These are phyloP conservation scores for Monosporozyma unispora DNA, from an alignment of 805 yeast genomes.

Conservation along the genomic window DNA sequence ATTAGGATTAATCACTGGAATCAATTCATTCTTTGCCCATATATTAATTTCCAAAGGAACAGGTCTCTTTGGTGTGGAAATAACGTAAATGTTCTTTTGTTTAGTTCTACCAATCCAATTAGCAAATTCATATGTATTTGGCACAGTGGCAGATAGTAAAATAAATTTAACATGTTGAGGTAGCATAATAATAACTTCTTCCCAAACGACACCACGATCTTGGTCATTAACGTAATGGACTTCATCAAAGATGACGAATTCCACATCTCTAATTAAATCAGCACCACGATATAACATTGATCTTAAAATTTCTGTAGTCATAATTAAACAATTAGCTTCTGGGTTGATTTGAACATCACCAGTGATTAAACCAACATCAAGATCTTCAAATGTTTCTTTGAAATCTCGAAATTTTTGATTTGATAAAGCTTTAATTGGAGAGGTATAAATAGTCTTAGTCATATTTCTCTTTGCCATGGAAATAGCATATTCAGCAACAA, in stretches of 20 bases:
- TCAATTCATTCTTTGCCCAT: conserved; percentile 71
- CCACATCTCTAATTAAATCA: conserved; percentile 91
- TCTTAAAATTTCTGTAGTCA: conserved; percentile 95
- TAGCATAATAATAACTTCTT: conserved; percentile 93
- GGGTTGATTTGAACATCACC: conserved; percentile 98
- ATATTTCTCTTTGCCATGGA: conserved; percentile 93
- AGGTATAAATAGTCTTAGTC: conserved; percentile 94
- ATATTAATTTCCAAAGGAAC: conserved; percentile 83
- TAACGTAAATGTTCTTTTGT: conserved; percentile 90
- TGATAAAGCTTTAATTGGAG: conserved; percentile 87
- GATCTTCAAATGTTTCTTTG: conserved; percentile 64
- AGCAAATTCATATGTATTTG: conserved; percentile 97
- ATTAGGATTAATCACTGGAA: conserved; percentile 65
- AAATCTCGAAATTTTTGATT: conserved; percentile 88
- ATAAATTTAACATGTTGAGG: conserved; percentile 95
- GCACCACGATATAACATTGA: conserved; percentile 96
- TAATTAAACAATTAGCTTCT: conserved; percentile 89
- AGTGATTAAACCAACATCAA: conserved; percentile 88
- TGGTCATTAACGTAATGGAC: conserved; percentile 96
- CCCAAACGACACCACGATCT: conserved; percentile 99
- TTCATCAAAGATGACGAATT: conserved; percentile 94
- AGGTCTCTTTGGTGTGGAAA: conserved; percentile 93
- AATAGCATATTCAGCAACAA: conserved; percentile 95
- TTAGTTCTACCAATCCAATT: conserved; percentile 98
- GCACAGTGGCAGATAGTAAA: conserved; percentile 90